phyloP scores from a whole-genome alignment of 2,329 filamentous ascomycete species.

The Aphanocladium album region DNA sequence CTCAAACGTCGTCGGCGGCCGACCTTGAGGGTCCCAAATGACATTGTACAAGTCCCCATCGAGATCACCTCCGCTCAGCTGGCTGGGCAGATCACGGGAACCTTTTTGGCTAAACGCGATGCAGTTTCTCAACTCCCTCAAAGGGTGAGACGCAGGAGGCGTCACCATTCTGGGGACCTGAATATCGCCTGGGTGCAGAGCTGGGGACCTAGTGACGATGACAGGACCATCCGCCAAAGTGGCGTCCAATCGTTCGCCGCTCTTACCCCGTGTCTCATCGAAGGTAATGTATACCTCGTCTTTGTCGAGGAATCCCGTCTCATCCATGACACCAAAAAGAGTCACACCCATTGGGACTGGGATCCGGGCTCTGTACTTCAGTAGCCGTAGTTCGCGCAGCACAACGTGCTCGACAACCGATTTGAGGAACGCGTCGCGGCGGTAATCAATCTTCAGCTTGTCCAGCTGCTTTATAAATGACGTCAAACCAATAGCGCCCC shows the following conservation, averaged over 20 bases:
- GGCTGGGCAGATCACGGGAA: constrained; percentile 67
- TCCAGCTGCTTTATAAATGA: constrained; percentile 57
- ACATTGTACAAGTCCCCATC: constrained; percentile 80
- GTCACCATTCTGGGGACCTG: constrained; percentile 59
- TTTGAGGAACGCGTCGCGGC: constrained; percentile 62
- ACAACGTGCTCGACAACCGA: constrained; percentile 65
- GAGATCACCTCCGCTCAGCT: constrained; percentile 75
- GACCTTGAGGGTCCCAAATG: constrained; percentile 60
- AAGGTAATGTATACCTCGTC: constrained; percentile 64
- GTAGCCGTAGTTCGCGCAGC: constrained; percentile 62
- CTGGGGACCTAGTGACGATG: constrained; percentile 72
- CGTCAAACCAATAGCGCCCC: constrained; percentile 54
- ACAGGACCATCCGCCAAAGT: constrained; percentile 27
- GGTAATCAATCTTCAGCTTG: constrained; percentile 58
- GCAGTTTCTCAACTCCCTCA: constrained; percentile 63
- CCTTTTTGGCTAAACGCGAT: constrained; percentile 73
- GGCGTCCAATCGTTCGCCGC: constrained; percentile 22
- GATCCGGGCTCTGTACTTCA: constrained; percentile 77
- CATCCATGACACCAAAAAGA: constrained; percentile 79
- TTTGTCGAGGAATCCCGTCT: constrained; percentile 63
- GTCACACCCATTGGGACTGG: constrained; percentile 66
- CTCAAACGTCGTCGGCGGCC: constrained; percentile 34
- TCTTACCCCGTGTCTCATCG: constrained; percentile 29
- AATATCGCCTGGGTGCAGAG: constrained; percentile 76
- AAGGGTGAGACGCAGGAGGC: constrained; percentile 54